Base-by-base conservation (phyloP, 2,329 filamentous ascomycete genomes). In the Cryphonectria parasitica region DNA sequence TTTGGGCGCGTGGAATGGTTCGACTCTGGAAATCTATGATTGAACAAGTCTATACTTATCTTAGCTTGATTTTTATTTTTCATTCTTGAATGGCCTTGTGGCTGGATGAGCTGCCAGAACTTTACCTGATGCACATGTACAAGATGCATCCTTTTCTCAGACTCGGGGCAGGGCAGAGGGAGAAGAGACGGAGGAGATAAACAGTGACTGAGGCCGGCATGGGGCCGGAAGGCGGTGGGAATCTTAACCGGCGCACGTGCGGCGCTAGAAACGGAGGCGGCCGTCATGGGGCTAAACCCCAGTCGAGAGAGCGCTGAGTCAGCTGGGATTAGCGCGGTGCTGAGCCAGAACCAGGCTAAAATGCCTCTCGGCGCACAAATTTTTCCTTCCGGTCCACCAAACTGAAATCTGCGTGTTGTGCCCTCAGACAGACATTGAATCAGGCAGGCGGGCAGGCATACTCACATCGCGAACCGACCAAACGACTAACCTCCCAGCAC, bases 401-500 rank as follows among this genome's bases (percentile, higher is more conserved):
- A 67, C n/a, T 67, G 52, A 60, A 67, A 28, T 45, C 41, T 45
- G 25, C n/a, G n/a, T 56, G 45, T 49, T 49, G 45, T 49, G 45
- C 45, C 45, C 25, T 56, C 52, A 28, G 52, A 28, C 49, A 19
- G 31, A 56, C 52, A 45, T 34, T 39, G 31, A 58, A 39, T 43
- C 64, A 66, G 61, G n/a, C 39, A 64, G 49, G 34, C 52, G 36
- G 49, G 49, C 64, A 56, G 49, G 28, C 54, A 54, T 56, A 61
- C 58, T 49, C 65, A 67, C 66, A 62, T 68, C 66, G 45, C 58
- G 43, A 63, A 63, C 63, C 63, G 63, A 64, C 10, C 63, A 64
- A 64, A 64, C 63, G 41, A 68, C 66, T 49, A 68, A 62, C 66
- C 56, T 61, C 41, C 58, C 66, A 68, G 66, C 49, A 45, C 54